Base-by-base conservation (phyloP, 176 grass and related monocot species). In the Hordeum marinum region DNA sequence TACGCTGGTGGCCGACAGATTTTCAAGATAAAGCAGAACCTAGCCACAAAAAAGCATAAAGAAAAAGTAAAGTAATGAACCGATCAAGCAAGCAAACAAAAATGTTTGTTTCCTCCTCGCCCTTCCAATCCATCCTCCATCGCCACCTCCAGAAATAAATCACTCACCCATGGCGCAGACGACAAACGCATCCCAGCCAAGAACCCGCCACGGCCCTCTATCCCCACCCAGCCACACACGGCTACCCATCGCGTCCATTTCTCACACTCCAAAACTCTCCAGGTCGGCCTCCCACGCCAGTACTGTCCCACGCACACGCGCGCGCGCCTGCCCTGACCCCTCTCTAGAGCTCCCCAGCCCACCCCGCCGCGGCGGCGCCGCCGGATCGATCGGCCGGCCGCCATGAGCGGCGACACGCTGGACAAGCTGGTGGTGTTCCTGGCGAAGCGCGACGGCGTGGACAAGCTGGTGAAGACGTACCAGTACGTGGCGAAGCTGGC, bases 401-500 rank as follows among this genome's bases (percentile, higher is more conserved):
- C 82, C 78, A 93, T 92, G 80, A 91, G 87, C 88, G 79, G 93
- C 66, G 96, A 99, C 86, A 92, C 91, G 37, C 70, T 96, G 42
- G 96, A 99, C 94, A 99, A 94, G 90, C 93, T 99, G 3, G 93
- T 99, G 88, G 79, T 96, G 82, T 99, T 99, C 91, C 93, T 99
- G 29, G 96, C 96, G 32, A 99, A 99, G 84, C 90, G 93, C 67
- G 96, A 99, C 14, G 96, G 96, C 86, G 86, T 99, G 59, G 96
- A 96, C 90, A 99, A 99, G 91, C 91, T 99, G n/a, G 96, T 99
- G 8, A 99, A 99, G 89, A 99, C 96, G 78, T 94, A 94, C 91
- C 96, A 99, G 82, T 99, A 99, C 81, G 96, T 99, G 68, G 94
- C 96, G 11, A 99, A 99, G 88, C 91, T 99, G 9, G 88, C 76